phyloP scores from a whole-genome alignment of 2,329 filamentous ascomycete species.

The Didymella pomorum region DNA sequence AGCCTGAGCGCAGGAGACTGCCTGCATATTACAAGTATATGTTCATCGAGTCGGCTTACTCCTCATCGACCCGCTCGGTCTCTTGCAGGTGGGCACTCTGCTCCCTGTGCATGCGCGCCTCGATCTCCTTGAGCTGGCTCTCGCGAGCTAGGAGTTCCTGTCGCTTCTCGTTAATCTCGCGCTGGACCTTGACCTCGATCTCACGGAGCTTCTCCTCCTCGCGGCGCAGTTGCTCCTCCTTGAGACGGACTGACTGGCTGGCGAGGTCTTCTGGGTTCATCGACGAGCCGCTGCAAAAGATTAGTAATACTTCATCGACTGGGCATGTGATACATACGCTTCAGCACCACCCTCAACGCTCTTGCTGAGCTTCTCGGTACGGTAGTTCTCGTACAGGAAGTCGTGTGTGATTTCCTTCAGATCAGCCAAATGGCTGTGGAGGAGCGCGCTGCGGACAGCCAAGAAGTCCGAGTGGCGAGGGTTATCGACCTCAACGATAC shows the following conservation, averaged over 20 bases:
- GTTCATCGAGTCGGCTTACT: conserved; percentile 29
- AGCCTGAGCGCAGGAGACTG: conserved; percentile 13
- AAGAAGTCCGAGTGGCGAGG: conserved; percentile 98
- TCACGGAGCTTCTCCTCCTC: conserved; percentile 99
- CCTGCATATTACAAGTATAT: conserved; percentile 14
- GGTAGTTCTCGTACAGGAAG: conserved; percentile 99
- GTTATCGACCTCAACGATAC: conserved; percentile 98
- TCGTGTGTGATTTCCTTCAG: conserved; percentile 99
- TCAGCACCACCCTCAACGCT: conserved; percentile 90
- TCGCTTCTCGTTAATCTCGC: conserved; percentile 99
- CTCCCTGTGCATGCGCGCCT: conserved; percentile 95
- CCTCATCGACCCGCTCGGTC: conserved; percentile 43
- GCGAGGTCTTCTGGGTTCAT: conserved; percentile 99
- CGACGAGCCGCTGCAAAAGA: conserved; percentile 70
- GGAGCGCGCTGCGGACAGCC: conserved; percentile 91
- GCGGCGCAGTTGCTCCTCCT: conserved; percentile 98
- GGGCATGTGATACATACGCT: conserved; percentile 70
- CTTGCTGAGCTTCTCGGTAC: conserved; percentile 99
- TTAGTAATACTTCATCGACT: conserved; percentile 31
- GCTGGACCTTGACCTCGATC: conserved; percentile 99
- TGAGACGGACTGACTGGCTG: conserved; percentile 95
- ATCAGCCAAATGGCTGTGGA: conserved; percentile 97
- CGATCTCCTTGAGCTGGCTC: conserved; percentile 98
- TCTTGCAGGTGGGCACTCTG: conserved; percentile 59
- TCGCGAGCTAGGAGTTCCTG: conserved; percentile 97